phyloP scores from a whole-genome alignment of 139 green algal genomes.

The Desmodesmus armatus region DNA sequence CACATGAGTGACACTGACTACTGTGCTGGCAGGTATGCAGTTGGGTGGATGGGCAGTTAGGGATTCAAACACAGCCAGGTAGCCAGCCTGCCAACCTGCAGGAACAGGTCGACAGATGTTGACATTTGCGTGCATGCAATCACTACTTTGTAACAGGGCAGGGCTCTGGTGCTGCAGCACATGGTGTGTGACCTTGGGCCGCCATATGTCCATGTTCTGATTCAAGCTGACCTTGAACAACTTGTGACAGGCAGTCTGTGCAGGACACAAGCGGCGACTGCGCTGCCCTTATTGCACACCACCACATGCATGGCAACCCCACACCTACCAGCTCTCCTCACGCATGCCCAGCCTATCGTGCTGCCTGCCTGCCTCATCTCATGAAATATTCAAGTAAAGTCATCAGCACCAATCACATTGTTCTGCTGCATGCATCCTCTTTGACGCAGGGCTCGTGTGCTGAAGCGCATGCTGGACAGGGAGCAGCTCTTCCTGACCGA shows the following conservation, averaged over 20 bases:
- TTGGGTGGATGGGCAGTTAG: background rate
- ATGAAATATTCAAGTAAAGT: background rate
- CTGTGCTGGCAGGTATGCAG: background rate
- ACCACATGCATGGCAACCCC: background rate
- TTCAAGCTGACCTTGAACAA: too few species aligned
- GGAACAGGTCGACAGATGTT: too few species aligned
- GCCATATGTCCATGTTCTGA: too few species aligned
- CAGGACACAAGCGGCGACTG: background rate
- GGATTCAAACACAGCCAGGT: background rate
- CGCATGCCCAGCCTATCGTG: background rate
- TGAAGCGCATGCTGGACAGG: slow-evolving; percentile 21
- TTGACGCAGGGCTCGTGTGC: background rate
- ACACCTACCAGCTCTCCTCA: background rate
- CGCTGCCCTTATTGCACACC: background rate
- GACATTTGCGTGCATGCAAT: background rate
- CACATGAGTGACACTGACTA: slow-evolving; percentile 11
- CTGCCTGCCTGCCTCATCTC: background rate
- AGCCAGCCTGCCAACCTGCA: too few species aligned
- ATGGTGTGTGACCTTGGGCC: background rate
- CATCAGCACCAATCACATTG: background rate
- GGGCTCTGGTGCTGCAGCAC: background rate
- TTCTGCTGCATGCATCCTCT: background rate
- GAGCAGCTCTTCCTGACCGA: slow-evolving; percentile 39
- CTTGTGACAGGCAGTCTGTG: too few species aligned
- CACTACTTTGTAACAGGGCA: background rate